Conservation (phyloP, 2,329 filamentous ascomycete species). For the Aspergillus terreus region DNA sequence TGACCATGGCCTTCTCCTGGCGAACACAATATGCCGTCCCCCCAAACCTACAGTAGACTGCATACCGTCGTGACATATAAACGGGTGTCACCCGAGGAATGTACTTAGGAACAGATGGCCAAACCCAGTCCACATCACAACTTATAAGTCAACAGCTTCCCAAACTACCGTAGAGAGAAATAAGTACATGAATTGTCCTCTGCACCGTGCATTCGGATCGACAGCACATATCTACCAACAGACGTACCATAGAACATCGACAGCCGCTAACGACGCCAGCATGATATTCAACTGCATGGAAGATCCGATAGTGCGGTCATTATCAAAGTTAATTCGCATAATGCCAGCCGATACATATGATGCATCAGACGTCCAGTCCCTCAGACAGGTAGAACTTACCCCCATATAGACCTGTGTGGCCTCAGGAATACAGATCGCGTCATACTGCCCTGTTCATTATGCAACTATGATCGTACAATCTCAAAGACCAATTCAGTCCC, state of each 20-base stretch:
- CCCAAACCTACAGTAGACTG: no score
- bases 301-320: conserved; percentile 11
- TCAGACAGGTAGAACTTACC: not conserved
- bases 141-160: no score
- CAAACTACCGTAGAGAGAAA: no score
- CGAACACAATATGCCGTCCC: no score
- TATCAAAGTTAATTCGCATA: conserved; percentile 9
- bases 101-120: not conserved
- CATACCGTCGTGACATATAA: not conserved
- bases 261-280: conserved; percentile 1
- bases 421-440: not conserved
- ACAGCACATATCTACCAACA: not conserved
- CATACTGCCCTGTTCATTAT: conserved; percentile 13
- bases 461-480: conserved; percentile 6
- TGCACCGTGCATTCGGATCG: not conserved
- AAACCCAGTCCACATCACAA: not conserved
- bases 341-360: conserved; percentile 5
- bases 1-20: no score
- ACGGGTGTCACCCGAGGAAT: not conserved
- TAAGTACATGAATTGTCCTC: no score
- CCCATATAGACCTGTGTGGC: no score
- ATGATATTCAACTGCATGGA: conserved; percentile 8
- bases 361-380: conserved; percentile 1
- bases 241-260: not conserved
- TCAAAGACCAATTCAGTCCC: not conserved